Evolutionary conservation across 352 stramenopile genomes (phyloP).

Genomic region (Pythium guiyangense): DNA sequence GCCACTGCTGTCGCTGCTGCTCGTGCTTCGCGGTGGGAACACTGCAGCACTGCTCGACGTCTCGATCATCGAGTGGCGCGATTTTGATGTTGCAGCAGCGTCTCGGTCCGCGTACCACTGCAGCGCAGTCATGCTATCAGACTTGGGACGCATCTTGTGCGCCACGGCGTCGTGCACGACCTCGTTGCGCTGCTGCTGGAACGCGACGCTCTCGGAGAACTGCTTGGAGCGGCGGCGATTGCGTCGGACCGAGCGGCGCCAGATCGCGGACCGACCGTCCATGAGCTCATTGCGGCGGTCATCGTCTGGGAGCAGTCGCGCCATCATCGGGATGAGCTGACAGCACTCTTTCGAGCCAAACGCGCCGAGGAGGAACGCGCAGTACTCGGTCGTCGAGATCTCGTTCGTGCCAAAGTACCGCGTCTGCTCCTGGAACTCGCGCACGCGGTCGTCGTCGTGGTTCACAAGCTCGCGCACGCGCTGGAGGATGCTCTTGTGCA

Average conservation of each 20-base stretch:
- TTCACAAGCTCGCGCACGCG: conserved; percentile 55
- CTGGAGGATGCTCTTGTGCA: conserved; percentile 72
- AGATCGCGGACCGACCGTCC: conserved; percentile 56
- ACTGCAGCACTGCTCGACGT: conserved; percentile 11
- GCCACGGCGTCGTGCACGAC: conserved; percentile 23
- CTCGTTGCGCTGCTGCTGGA: conserved; percentile 57
- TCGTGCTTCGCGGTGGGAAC: neutral
- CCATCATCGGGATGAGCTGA: conserved; percentile 73
- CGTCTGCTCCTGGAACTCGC: conserved; percentile 76
- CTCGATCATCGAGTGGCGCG: conserved; percentile 35
- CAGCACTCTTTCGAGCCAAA: conserved; percentile 66
- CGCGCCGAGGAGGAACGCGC: conserved; percentile 63
- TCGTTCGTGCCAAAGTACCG: conserved; percentile 72
- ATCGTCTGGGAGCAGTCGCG: conserved; percentile 58
- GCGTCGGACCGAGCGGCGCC: conserved; percentile 48
- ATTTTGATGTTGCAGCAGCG: neutral
- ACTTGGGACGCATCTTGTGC: conserved; percentile 40
- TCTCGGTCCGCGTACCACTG: conserved; percentile 13
- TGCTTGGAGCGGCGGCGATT: conserved; percentile 74
- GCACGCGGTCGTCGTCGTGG: conserved; percentile 67
- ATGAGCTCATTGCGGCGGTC: conserved; percentile 57
- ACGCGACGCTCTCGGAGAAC: conserved; percentile 68
- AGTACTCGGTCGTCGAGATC: conserved; percentile 69
- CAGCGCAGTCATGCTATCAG: conserved; percentile 27
- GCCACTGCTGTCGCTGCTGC: conserved; percentile 12